Conservation (phyloP, 441 rosid species). For the Omphalea diandra region DNA sequence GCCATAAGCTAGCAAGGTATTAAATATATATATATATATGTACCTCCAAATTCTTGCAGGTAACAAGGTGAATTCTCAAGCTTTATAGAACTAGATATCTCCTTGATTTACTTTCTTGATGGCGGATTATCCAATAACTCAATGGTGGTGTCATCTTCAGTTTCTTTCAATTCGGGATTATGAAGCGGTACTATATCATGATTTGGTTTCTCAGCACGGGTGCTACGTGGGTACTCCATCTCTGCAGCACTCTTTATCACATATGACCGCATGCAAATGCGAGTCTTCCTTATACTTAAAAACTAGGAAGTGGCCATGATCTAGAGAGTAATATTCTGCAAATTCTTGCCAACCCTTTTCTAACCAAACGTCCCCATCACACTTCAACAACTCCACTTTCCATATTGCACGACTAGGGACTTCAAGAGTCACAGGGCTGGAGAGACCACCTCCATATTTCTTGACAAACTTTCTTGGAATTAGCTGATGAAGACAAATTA, state of each 20-base stretch:
- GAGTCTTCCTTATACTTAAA: conserved; percentile 7
- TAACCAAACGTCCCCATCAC: neutral
- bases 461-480: conserved; percentile 3
- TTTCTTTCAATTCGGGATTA: neutral
- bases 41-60: too few species aligned
- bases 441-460: neutral
- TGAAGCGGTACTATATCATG: neutral
- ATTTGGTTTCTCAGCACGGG: too few species aligned
- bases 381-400: conserved; percentile 22
- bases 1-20: too few species aligned
- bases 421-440: neutral
- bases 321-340: neutral
- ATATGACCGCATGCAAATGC: conserved; percentile 10
- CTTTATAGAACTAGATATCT: neutral
- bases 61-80: neutral
- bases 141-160: neutral
- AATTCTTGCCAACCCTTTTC: conserved; percentile 2
- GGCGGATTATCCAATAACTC: neutral
- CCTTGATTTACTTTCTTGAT: neutral
- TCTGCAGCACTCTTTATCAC: neutral
- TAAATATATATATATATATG: too few species aligned
- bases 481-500: neutral
- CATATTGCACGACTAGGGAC: conserved; percentile 24
- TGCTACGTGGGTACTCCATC: conserved; percentile 13
- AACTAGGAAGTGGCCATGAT: neutral